These are phyloP conservation scores for Rhynchosporium agropyri DNA, from an alignment of 2,329 filamentous ascomycete species.

Conservation along the genomic window DNA sequence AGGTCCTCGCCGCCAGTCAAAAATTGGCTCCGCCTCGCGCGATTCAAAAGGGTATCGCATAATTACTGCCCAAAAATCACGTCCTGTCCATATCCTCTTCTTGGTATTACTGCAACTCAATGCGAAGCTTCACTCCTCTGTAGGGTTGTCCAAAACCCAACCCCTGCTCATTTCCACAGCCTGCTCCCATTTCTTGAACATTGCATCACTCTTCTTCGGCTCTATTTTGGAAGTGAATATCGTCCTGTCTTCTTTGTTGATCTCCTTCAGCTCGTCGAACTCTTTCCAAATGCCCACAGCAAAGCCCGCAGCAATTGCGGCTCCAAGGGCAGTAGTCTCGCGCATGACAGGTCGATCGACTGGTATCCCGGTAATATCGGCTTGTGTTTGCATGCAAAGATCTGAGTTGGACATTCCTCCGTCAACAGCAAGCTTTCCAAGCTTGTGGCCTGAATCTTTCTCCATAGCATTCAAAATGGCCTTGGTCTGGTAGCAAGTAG, in stretches of 20 bases:
- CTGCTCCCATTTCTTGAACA: constrained; percentile 74
- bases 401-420: constrained; percentile 74
- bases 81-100: neutral
- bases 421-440: constrained; percentile 67
- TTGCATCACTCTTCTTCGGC: constrained; percentile 58
- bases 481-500: constrained; percentile 74
- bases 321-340: constrained; percentile 80
- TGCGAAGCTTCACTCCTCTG: constrained; percentile 13
- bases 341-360: constrained; percentile 80
- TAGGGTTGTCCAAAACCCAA: constrained; percentile 52
- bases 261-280: constrained; percentile 70
- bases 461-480: constrained; percentile 75
- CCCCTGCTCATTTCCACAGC: constrained; percentile 79
- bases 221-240: constrained; percentile 68
- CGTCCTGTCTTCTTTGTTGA: constrained; percentile 70
- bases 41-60: constrained; percentile 2
- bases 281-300: constrained; percentile 74
- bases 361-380: constrained; percentile 78
- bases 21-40: neutral
- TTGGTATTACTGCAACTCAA: neutral
- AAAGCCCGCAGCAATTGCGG: constrained; percentile 81
- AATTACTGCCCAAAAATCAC: constrained; percentile 5
- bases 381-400: constrained; percentile 77
- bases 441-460: constrained; percentile 66
- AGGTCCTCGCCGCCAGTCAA: neutral